Evolutionary conservation across 768 basidiomycete species (phyloP).

Genomic region (Rhizopogon sp.): DNA sequence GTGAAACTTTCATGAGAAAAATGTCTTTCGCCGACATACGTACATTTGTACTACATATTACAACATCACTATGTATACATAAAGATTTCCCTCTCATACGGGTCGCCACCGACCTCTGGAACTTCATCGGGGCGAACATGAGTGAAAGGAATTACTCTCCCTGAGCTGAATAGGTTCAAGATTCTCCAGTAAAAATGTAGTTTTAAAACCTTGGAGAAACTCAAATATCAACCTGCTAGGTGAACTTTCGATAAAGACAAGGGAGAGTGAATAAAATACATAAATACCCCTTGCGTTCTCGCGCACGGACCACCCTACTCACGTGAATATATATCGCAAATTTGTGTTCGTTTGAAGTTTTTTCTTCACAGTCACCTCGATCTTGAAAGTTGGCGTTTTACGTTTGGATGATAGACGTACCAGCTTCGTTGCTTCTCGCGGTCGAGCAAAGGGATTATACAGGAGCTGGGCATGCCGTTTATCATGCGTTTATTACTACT

Average conservation of each 20-base stretch:
- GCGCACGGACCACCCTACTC: slow-evolving; percentile 49
- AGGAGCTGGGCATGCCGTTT: slow-evolving; percentile 72
- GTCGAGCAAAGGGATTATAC: slow-evolving; percentile 47
- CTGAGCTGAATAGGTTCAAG: slow-evolving; percentile 54
- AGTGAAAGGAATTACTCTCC: slow-evolving; percentile 57
- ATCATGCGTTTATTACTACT: slow-evolving; percentile 32
- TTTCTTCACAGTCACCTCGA: slow-evolving; percentile 39
- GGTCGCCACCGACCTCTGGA: slow-evolving; percentile 49
- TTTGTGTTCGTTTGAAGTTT: neutral
- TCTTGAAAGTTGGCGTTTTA: slow-evolving; percentile 28
- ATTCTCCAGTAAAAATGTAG: slow-evolving; percentile 29
- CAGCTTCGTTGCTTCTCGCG: slow-evolving; percentile 20
- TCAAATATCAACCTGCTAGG: slow-evolving; percentile 74
- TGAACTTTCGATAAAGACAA: slow-evolving; percentile 57
- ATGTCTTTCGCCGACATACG: neutral
- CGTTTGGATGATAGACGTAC: slow-evolving; percentile 11
- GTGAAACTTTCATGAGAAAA: too few species aligned
- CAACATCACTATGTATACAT: neutral
- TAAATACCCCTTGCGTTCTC: slow-evolving; percentile 16
- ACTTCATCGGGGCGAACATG: slow-evolving; percentile 63
- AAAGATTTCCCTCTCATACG: slow-evolving; percentile 52
- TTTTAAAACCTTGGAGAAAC: slow-evolving; percentile 31
- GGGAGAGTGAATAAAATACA: neutral
- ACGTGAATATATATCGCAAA: slow-evolving; percentile 24
- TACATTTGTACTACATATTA: neutral